Evolutionary conservation across 2,329 filamentous ascomycete species (phyloP).

Genomic region (Neoarthrinium moseri): DNA sequence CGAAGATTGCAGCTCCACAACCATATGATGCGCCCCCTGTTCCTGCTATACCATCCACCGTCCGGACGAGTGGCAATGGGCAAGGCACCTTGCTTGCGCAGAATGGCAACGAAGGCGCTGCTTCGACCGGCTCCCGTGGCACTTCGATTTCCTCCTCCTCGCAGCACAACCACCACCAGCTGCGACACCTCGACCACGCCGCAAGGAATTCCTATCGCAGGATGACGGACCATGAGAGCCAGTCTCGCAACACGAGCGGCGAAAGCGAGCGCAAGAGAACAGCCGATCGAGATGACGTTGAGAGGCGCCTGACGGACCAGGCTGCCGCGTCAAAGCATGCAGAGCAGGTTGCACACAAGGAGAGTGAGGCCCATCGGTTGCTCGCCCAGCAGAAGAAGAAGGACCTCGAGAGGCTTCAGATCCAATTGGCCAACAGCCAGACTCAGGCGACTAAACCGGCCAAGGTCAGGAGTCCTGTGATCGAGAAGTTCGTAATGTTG

Average conservation of each 20-base stretch:
- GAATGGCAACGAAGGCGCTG: constrained; percentile 17
- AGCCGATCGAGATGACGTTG: constrained; percentile 17
- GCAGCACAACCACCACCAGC: constrained; percentile 15
- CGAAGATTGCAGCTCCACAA: constrained; percentile 18
- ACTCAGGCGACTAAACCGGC: constrained; percentile 26
- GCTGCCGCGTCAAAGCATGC: constrained; percentile 30
- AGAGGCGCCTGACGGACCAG: constrained; percentile 16
- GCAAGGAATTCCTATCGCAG: constrained; percentile 15
- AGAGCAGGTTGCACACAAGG: constrained; percentile 39
- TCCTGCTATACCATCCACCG: constrained; percentile 25
- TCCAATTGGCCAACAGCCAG: constrained; percentile 37
- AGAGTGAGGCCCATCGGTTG: constrained; percentile 47
- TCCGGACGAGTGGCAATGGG: constrained; percentile 13
- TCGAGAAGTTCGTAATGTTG: constrained; percentile 49
- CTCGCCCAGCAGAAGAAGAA: constrained; percentile 49
- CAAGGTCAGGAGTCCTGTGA: constrained; percentile 39
- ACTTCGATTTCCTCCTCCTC: constrained; percentile 11
- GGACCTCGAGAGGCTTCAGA: constrained; percentile 44
- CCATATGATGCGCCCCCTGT: constrained; percentile 21
- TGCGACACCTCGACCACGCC: constrained; percentile 18
- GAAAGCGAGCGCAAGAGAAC: constrained; percentile 17
- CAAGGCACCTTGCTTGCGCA: constrained; percentile 14
- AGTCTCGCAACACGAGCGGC: constrained; percentile 14
- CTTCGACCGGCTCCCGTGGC: constrained; percentile 6
- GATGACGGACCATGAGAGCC: constrained; percentile 11